Conservation (phyloP, 108 stramenopile species). For the Cyclotella sp. region DNA sequence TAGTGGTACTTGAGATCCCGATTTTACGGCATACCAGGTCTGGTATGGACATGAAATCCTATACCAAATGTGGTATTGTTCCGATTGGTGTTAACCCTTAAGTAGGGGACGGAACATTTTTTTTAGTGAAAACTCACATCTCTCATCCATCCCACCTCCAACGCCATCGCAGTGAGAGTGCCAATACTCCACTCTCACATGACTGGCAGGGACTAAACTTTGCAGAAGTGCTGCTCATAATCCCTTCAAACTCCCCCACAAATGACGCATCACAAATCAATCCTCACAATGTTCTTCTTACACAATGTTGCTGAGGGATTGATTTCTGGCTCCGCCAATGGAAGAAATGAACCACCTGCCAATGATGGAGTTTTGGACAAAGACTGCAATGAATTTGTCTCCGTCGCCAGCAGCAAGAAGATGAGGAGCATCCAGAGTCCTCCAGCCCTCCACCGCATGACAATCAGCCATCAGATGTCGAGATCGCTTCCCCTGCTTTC, state of each 20-base stretch:
- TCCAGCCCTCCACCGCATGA: not conserved
- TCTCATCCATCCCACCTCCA: no score
- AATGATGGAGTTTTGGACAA: not conserved
- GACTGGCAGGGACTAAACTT: no score
- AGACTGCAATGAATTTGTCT: constrained; percentile 7
- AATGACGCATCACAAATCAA: not conserved
- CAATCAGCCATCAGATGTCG: not conserved
- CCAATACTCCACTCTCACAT: no score
- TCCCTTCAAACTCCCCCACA: not conserved
- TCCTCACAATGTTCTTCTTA: not conserved
- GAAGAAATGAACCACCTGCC: not conserved
- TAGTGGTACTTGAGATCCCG: no score
- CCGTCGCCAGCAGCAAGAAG: not conserved
- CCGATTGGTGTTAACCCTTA: no score
- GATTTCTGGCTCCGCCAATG: not conserved
- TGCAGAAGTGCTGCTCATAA: no score
- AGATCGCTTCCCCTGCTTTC: not conserved
- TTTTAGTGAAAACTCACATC: no score
- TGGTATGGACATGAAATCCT: no score
- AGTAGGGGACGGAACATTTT: no score
- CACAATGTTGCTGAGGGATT: not conserved
- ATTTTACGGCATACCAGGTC: no score
- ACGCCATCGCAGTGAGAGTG: no score
- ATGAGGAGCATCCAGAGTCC: not conserved
- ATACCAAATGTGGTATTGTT: no score